Evolutionary conservation across 768 basidiomycete species (phyloP), one percentile per base, ranked within the genome.

Genomic region (Galerina marginata): DNA sequence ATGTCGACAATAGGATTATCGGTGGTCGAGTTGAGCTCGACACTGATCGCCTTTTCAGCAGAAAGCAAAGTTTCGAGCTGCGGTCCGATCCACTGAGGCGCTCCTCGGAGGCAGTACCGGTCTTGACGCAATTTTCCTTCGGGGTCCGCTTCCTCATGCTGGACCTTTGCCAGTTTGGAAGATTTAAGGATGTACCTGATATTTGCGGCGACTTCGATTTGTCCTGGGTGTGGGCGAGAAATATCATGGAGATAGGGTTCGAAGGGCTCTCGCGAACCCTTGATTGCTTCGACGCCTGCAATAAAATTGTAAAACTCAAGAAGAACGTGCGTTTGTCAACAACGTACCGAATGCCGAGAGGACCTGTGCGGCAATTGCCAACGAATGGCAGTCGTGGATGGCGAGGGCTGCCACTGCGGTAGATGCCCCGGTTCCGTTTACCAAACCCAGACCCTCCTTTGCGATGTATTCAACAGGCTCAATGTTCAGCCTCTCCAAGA

Each of bases 1-100:
- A 48, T 54, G 10, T 59, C 58, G 16, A 59, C 48, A 20, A 59
- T 48, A 11, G 58, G 58, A 46, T 59, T 59, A 36, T 59, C 58
- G 1, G 58, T 59, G 4, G 58, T 54, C 15, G 58, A 59, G 29
- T 59, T 59, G 16, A 48, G 39, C 29, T 59, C 58, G 5, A 53
- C 39, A 6, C 20, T 37, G 36, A 59, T 47, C 4, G 50, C 43
- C 14, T 45, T 59, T n/a, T 49, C 51, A 1, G 58, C 42, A 9
- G 42, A 33, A 11, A 59, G 33, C 43, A 59, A 29, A 11, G 46
- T 50, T 45, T 59, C 58, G 11, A 59, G 33, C 26, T 59, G 58
- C 6, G 58, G 58, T 11, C 58, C 58, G 14, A 59, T 45, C 46
- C 46, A 59, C 46, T 59, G 58, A 46, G 58, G 58, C 12, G 51